Percentiles rank a stretch among this genome's conserved stretches.
Evolutionary conservation across 2,329 filamentous ascomycete species (phyloP).

Genomic region (Neobulgaria alba): DNA sequence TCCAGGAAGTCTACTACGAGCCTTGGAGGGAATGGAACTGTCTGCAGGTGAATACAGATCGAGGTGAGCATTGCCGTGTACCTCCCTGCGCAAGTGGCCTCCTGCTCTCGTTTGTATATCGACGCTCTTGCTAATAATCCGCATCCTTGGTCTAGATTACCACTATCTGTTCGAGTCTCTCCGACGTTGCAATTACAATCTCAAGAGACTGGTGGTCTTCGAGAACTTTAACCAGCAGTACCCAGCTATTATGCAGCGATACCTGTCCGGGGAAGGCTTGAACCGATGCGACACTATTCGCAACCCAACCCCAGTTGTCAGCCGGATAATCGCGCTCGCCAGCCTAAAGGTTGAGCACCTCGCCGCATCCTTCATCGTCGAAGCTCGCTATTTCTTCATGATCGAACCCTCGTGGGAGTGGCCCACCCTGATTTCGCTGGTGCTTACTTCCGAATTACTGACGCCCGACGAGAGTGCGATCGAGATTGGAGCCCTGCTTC

Average conservation of each 20-base stretch:
- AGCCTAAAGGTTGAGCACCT: conserved; percentile 16
- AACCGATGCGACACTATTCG: conserved; percentile 16
- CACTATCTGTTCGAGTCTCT: conserved; percentile 26
- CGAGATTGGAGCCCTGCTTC: conserved; percentile 10
- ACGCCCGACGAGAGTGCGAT: conserved; percentile 19
- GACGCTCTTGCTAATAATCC: conserved; percentile 12
- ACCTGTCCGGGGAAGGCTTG: too few relatives aligned
- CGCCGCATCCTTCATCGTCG: conserved; percentile 17
- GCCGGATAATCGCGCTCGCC: conserved; percentile 9
- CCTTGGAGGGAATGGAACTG: conserved; percentile 31
- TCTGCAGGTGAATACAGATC: conserved; percentile 22
- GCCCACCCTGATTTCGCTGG: conserved; percentile 16
- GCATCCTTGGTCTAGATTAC: conserved; percentile 17
- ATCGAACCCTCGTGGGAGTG: conserved; percentile 18
- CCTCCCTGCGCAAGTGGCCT: conserved; percentile 12
- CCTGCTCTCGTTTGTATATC: conserved; percentile 16
- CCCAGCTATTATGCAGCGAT: conserved; percentile 11
- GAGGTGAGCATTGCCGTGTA: conserved; percentile 23
- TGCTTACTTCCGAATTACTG: conserved; percentile 16
- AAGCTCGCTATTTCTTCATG: conserved; percentile 16
- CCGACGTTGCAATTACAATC: conserved; percentile 14
- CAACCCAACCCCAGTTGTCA: conserved; percentile 17
- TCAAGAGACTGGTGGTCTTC: conserved; percentile 29
- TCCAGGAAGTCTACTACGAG: conserved; percentile 33
- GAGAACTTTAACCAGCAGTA: conserved; percentile 31